Evolutionary conservation across 257 asterid species (phyloP), one percentile per base, ranked within the genome.

Genomic region (Rubia yunnanensis): DNA sequence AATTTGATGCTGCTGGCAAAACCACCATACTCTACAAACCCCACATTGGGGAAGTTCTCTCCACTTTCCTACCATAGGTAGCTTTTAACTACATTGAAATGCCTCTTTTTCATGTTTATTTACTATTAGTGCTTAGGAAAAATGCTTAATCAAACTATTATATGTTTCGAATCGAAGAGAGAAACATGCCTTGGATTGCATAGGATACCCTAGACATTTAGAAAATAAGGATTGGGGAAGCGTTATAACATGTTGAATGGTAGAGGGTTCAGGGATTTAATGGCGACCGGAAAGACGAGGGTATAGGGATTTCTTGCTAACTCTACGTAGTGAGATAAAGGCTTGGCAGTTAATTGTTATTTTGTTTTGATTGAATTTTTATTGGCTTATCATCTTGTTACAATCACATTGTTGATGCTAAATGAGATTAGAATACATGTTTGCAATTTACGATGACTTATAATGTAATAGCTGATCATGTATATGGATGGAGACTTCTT

Each of bases 1-100:
- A n/a, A n/a, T n/a, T n/a, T n/a, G 99, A 94, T 78, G 98, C 98
- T 58, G 99, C 99, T 82, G 99, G 99, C 61, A 94, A 94, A 91
- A 94, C 99, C 72, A 94, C 99, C 8, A 90, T 94, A 67, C 85
- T 94, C 56, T 90, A 94, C 75, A 94, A 94, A 80, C 91, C 90
- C 82, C 98, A 94, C 80, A 86, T 94, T 68, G 97, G 99, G 60
- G 99, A 94, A 83, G 95, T 90, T 80, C 76, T 94, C 72, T 94
- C 99, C 35, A 94, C 99, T 5, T 90, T 79, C 97, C 99, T 72
- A 94, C 97, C 58, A 94, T 94, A 30, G 99, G 99, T 94, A 80
- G 31, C 86, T 77, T 5, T 17, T 20, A 4, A 7, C 55, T 49
- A 49, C 55, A 15, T n/a, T 15, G 53, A n/a, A 13, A 17, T 46